phyloP scores from a whole-genome alignment of 805 yeast species.

The Metschnikowia cubensis region DNA sequence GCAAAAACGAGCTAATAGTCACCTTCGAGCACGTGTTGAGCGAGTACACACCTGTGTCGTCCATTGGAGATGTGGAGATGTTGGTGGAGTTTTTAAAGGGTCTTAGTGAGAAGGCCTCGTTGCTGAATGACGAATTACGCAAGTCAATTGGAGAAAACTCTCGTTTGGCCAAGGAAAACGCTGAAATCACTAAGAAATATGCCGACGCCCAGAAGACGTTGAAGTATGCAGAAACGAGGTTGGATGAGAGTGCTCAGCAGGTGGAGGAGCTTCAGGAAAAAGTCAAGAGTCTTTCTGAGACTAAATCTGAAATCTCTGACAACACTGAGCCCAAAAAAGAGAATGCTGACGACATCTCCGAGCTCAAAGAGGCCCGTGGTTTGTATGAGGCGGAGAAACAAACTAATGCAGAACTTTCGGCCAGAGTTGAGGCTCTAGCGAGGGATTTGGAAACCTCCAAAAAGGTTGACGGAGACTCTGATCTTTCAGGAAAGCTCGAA shows the following conservation, averaged over 20 bases:
- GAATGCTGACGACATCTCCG: not conserved
- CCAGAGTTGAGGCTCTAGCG: not conserved
- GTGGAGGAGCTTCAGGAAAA: not conserved
- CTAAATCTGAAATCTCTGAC: not conserved
- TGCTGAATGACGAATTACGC: conserved; percentile 65
- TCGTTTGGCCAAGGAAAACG: conserved; percentile 9
- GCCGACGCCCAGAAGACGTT: conserved; percentile 14
- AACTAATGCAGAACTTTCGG: conserved; percentile 6
- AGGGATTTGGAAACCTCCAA: not conserved
- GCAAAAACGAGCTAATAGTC: conserved; percentile 54
- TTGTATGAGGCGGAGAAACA: conserved; percentile 1
- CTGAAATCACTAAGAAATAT: conserved; percentile 9
- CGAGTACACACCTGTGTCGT: conserved; percentile 78
- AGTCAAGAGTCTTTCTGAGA: not conserved
- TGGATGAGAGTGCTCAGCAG: conserved; percentile 6
- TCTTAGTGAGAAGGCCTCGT: conserved; percentile 51
- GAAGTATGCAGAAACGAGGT: conserved; percentile 16
- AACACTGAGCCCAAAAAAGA: no score
- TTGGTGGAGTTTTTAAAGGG: conserved; percentile 68
- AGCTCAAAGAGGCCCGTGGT: not conserved
- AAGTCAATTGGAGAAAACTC: conserved; percentile 34
- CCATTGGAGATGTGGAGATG: conserved; percentile 66
- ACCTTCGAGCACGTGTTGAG: conserved; percentile 65
- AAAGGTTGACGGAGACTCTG: not conserved
- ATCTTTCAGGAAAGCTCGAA: not conserved